Conservation (phyloP, 2,329 filamentous ascomycete genomes). For the Akanthomyces muscarius region DNA sequence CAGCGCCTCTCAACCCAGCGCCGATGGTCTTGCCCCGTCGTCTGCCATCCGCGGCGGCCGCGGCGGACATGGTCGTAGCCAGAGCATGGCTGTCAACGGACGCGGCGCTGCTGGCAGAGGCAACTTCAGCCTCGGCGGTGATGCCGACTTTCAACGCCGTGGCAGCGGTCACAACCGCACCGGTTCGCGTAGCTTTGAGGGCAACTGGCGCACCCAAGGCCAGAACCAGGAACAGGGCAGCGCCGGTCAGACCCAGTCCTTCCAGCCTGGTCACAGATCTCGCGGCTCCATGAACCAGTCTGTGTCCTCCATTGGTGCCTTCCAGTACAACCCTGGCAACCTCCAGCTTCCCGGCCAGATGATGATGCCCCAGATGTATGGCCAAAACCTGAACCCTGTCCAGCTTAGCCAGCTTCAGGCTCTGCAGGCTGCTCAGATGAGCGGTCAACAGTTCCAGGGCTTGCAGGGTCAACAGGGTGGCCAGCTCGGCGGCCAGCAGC, state of each 20-base stretch:
- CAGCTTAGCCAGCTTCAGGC: constrained; percentile 89
- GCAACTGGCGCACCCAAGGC: constrained; percentile 88
- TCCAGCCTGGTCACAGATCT: constrained; percentile 87
- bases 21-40: constrained; percentile 35
- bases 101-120: constrained; percentile 66
- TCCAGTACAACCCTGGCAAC: constrained; percentile 79
- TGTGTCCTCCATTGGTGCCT: constrained; percentile 75
- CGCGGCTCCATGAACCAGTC: constrained; percentile 85
- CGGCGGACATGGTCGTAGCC: constrained; percentile 69
- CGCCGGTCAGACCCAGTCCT: constrained; percentile 59
- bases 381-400: constrained; percentile 82
- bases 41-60: constrained; percentile 49
- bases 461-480: constrained; percentile 68
- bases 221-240: constrained; percentile 57
- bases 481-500: constrained; percentile 55
- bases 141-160: constrained; percentile 67
- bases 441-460: constrained; percentile 68
- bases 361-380: constrained; percentile 80
- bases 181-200: constrained; percentile 90
- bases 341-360: constrained; percentile 84
- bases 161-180: constrained; percentile 78
- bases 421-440: constrained; percentile 82
- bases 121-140: constrained; percentile 34
- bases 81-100: constrained; percentile 81
- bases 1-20: constrained; percentile 26